Evolutionary conservation across 495 filamentous ascomycete species (phyloP), one percentile per base, ranked within the genome.

Genomic region (Hypoxylon subgilvum): DNA sequence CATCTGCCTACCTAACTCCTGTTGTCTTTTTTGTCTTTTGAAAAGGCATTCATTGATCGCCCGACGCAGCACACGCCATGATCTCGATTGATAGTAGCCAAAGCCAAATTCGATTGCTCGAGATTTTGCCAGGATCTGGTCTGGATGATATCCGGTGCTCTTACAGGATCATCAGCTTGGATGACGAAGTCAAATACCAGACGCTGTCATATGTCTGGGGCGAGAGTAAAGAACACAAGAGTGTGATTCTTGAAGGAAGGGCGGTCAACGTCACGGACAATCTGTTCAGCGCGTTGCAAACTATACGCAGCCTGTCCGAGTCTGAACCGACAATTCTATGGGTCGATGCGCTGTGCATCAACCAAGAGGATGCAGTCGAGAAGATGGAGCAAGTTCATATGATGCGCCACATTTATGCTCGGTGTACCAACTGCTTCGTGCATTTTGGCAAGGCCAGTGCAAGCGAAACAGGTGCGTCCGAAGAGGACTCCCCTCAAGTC

Each of bases 141-240:
- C 35, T n/a, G n/a, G 57, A 56, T 18, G 14, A 38, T 22, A 62
- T 66, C 25, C 25, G 36, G 19, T 61, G 57, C 42, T 40, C 43
- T 30, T 31, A 57, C 36, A 40, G 13, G 9, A 19, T 55, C 13
- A 14, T 43, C 13, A 28, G 17, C 23, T 34, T 61, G 8, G 25
- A 51, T 10, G 43, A 25, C 6, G 8, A 57, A 7, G 38, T 52
- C 13, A 14, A 60, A 41, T 75, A 72, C 38, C 57, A 72, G 30
- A 66, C 71, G 10, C 39, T 75, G 3, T 75, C 72, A 2, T 75
- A 75, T 52, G 63, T 66, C 31, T 75, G 71, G 72, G 71, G 71
- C 18, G 44, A 49, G 8, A 12, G 44, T 38, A n/a, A 19, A 0
- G 31, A 42, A 19, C 28, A 34, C 4, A 54, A 12, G 13, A 50